Conservation (phyloP, 192 early-diverging fungal genomes). For the Umbelopsis sp. region DNA sequence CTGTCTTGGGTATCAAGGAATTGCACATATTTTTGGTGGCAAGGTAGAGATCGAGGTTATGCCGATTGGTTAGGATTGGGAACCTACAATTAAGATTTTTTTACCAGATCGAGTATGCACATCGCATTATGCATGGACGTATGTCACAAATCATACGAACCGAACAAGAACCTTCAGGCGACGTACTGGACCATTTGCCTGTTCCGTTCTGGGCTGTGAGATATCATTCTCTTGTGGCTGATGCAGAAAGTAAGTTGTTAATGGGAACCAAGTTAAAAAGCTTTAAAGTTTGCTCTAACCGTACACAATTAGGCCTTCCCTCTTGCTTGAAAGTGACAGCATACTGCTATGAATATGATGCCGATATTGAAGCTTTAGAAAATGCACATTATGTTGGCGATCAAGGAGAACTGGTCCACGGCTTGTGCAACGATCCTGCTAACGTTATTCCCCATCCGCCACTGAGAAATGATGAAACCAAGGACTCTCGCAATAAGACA, state of each 20-base stretch:
- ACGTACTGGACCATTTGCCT: conserved; percentile 64
- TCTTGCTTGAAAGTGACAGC: conserved; percentile 61
- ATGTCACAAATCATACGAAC: conserved; percentile 56
- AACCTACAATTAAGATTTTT: neutral
- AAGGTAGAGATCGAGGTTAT: conserved; percentile 36
- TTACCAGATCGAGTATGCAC: conserved; percentile 59
- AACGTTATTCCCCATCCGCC: conserved; percentile 22
- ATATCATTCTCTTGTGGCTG: conserved; percentile 89
- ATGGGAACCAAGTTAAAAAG: neutral
- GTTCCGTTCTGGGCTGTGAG: conserved; percentile 75
- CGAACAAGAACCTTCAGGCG: conserved; percentile 1
- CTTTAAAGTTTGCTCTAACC: neutral
- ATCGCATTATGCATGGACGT: conserved; percentile 83
- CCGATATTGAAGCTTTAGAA: conserved; percentile 34
- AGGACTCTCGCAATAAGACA: conserved; percentile 27
- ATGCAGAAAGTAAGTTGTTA: conserved; percentile 45
- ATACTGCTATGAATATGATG: conserved; percentile 53
- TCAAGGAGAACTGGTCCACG: neutral
- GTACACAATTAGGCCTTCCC: conserved; percentile 54
- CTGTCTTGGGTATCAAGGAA: conserved; percentile 93
- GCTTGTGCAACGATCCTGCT: neutral
- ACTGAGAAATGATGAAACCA: neutral
- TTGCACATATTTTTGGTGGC: conserved; percentile 70
- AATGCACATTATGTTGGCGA: conserved; percentile 23
- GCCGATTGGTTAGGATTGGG: neutral